phyloP scores from a whole-genome alignment of 1,139 yeast genomes.

The Magnusiomyces suaveolens region DNA sequence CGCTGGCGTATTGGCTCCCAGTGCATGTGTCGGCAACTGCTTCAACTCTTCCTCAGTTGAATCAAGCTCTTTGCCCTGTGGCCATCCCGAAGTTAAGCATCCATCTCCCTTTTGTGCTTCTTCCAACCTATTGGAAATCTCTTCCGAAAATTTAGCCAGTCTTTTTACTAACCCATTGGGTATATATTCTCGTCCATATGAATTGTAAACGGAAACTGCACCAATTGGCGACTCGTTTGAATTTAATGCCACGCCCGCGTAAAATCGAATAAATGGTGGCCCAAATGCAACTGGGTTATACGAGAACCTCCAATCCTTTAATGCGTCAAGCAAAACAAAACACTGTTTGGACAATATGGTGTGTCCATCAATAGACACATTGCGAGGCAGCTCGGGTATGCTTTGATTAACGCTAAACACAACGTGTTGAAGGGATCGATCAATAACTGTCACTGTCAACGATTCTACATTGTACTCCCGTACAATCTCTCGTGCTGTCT shows the following conservation, averaged over 20 bases:
- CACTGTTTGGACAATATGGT: constrained; percentile 48
- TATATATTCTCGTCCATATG: constrained; percentile 37
- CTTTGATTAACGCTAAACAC: constrained; percentile 41
- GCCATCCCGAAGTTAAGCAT: background rate
- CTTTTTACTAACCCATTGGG: constrained; percentile 31
- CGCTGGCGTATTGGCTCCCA: constrained; percentile 8
- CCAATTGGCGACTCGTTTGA: constrained; percentile 41
- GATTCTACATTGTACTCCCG: constrained; percentile 40
- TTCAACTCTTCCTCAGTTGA: background rate
- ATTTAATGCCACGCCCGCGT: constrained; percentile 52
- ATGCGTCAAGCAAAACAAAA: constrained; percentile 49
- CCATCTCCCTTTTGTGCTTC: background rate
- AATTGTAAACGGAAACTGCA: constrained; percentile 50
- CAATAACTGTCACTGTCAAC: constrained; percentile 50
- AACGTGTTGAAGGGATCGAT: constrained; percentile 39
- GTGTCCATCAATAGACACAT: constrained; percentile 56
- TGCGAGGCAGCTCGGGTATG: constrained; percentile 37
- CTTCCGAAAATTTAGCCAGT: constrained; percentile 35
- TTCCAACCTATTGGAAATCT: background rate
- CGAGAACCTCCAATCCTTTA: constrained; percentile 57
- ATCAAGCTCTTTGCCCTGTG: background rate
- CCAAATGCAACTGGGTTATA: constrained; percentile 56
- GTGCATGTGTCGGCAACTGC: background rate
- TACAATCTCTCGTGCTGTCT: constrained; percentile 28
- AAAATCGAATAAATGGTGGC: constrained; percentile 48